Percentiles rank a stretch among this genome's conserved stretches.
Conservation (phyloP, 1,284 basidiomycete genomes). For the Leccinum subrobustum region DNA sequence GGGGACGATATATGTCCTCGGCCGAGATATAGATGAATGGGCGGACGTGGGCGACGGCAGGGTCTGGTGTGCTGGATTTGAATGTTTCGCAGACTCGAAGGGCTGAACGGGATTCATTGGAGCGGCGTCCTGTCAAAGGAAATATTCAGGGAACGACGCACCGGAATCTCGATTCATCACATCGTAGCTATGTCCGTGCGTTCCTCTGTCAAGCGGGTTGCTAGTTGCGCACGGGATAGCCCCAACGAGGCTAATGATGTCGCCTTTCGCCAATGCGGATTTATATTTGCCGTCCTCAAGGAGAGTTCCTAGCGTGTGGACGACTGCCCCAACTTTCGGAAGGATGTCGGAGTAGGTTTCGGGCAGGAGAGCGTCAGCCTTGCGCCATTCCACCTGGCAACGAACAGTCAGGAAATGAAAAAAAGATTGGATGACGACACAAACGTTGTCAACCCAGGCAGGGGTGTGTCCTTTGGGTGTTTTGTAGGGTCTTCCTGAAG, state of each 20-base stretch:
- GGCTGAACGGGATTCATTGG: slow-evolving; percentile 43
- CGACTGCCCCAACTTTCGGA: slow-evolving; percentile 69
- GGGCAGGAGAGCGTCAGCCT: slow-evolving; percentile 77
- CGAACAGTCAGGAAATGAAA: slow-evolving; percentile 9
- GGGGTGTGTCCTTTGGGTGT: slow-evolving; percentile 90
- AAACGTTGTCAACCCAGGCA: slow-evolving; percentile 78
- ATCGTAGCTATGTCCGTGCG: slow-evolving; percentile 56
- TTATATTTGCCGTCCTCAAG: slow-evolving; percentile 88
- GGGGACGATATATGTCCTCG: slow-evolving; percentile 87
- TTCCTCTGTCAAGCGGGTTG: slow-evolving; percentile 61
- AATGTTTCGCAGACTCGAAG: slow-evolving; percentile 76
- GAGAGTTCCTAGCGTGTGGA: slow-evolving; percentile 94
- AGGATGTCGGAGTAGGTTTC: slow-evolving; percentile 72
- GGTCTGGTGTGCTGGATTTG: slow-evolving; percentile 41
- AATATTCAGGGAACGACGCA: slow-evolving; percentile 39
- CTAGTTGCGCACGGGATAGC: slow-evolving; percentile 42
- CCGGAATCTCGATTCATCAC: slow-evolving; percentile 88
- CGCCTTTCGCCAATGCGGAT: slow-evolving; percentile 55
- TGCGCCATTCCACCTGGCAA: slow-evolving; percentile 77
- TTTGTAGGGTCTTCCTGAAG: slow-evolving; percentile 81
- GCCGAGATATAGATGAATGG: slow-evolving; percentile 95
- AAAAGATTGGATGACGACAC: not conserved
- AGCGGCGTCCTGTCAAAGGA: slow-evolving; percentile 4
- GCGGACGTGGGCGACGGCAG: slow-evolving; percentile 40
- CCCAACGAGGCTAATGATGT: slow-evolving; percentile 54